Base-by-base conservation (phyloP, 2,329 filamentous ascomycete species). In the Aureobasidium sp. region DNA sequence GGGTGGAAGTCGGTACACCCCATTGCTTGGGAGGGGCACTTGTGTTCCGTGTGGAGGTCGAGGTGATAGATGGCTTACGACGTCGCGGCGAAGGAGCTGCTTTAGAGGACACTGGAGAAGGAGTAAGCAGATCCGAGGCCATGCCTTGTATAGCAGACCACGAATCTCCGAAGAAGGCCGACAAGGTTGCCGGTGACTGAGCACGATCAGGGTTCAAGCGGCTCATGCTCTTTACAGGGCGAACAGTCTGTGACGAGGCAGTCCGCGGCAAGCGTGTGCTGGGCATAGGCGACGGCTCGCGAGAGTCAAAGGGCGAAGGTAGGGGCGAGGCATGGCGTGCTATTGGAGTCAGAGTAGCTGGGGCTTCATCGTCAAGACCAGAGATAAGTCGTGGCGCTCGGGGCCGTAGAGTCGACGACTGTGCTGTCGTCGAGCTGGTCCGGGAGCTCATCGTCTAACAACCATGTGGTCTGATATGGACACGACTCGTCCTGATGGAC, bases 101-200 rank as follows among this genome's bases (percentile, higher is more conserved):
- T 51, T 60, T 57, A 12, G 59, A 55, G 27, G 48, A 63, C 5
- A 46, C 51, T 24, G 47, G 43, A 24, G 37, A 37, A 12, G 39
- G 43, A 12, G 46, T 51, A 27, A 81, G 71, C 44, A 81, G 72
- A 61, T 78, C 79, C 29, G 77, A 77, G 9, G 79, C 79, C 52
- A 81, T 75, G 59, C 75, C 77, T 65, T 81, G 78, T 46, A 82
- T 69, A 41, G 78, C 72, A 34, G 73, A 76, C 78, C 78, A 81
- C 17, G 78, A 78, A 63, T 72, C 79, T 13, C 77, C 77, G 74
- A 76, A 81, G 46, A 81, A 65, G 13, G 74, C 75, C 13, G 78
- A 76, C 27, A 80, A 66, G n/a, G 71, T 50, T 10, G 47, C 53
- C 32, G 47, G 43, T 2, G 57, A 47, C 34, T 48, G 50, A 26